Evolutionary conservation across 441 rosid species (phyloP).

Genomic region (Populus hybrid): DNA sequence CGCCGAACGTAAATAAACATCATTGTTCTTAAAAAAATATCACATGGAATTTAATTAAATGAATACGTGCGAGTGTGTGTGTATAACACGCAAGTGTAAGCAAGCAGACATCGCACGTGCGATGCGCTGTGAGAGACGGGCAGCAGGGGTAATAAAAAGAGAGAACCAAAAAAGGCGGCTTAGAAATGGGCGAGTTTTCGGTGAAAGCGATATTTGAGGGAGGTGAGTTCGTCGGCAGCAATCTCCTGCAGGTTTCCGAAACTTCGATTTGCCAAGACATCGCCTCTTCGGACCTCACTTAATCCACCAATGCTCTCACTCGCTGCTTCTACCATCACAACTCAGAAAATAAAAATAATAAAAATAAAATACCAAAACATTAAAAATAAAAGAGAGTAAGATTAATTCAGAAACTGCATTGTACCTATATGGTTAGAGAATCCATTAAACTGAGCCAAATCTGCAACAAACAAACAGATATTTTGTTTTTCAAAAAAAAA

Average conservation of each 20-base stretch:
- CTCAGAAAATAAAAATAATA: background rate
- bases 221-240: conserved; percentile 25
- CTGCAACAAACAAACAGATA: conserved; percentile 31
- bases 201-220: conserved; percentile 42
- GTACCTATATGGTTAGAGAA: conserved; percentile 49
- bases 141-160: conserved; percentile 2
- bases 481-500: background rate
- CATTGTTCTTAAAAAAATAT: background rate
- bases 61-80: background rate
- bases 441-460: conserved; percentile 74
- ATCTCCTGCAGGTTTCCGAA: conserved; percentile 61
- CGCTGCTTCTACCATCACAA: conserved; percentile 20
- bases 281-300: conserved; percentile 37
- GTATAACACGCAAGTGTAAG: background rate
- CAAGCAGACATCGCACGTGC: background rate
- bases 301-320: conserved; percentile 22
- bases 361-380: background rate
- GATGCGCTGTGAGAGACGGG: background rate
- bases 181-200: conserved; percentile 65
- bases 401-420: conserved; percentile 36
- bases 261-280: conserved; percentile 56
- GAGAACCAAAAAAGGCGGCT: conserved; percentile 17
- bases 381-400: background rate
- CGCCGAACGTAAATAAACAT: background rate
- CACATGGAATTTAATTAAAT: background rate